phyloP scores from a whole-genome alignment of 2,329 filamentous ascomycete genomes.

The Aphanocladium album region DNA sequence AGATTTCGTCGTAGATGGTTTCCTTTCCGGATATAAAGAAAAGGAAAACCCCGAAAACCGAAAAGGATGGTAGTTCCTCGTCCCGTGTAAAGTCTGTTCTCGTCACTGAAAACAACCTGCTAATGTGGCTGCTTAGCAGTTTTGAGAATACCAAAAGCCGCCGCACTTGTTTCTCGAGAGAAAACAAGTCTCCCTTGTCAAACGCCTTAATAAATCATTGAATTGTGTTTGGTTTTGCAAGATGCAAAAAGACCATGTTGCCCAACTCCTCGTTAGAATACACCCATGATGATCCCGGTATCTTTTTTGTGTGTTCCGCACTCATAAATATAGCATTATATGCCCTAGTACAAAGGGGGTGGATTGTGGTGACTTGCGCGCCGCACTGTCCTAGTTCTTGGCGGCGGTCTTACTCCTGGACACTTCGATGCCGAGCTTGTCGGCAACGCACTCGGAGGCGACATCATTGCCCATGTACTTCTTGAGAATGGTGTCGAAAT shows the following conservation, averaged over 20 bases:
- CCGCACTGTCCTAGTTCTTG: background rate
- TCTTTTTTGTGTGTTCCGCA: background rate
- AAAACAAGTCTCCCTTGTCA: background rate
- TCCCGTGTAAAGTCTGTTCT: too few species aligned
- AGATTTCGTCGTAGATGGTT: background rate
- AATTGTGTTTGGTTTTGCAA: background rate
- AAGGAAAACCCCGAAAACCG: too few species aligned
- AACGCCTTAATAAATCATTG: slow-evolving; percentile 1
- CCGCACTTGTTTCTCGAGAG: background rate
- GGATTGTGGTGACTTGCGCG: too few species aligned
- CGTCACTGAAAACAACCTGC: too few species aligned
- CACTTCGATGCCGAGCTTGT: slow-evolving; percentile 57
- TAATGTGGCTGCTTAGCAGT: too few species aligned
- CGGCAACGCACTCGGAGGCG: slow-evolving; percentile 28
- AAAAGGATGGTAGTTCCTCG: too few species aligned
- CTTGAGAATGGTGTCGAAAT: slow-evolving; percentile 75
- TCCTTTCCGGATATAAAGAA: background rate
- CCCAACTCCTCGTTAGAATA: slow-evolving; percentile 11
- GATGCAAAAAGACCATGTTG: background rate
- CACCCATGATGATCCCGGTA: background rate
- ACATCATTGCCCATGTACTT: slow-evolving; percentile 52
- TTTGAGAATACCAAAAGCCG: background rate
- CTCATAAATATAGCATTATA: background rate
- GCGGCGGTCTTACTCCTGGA: slow-evolving; percentile 17
- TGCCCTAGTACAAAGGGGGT: background rate